Evolutionary conservation across 208 protist genomes (phyloP).

Genomic region (Crithidia sp.): DNA sequence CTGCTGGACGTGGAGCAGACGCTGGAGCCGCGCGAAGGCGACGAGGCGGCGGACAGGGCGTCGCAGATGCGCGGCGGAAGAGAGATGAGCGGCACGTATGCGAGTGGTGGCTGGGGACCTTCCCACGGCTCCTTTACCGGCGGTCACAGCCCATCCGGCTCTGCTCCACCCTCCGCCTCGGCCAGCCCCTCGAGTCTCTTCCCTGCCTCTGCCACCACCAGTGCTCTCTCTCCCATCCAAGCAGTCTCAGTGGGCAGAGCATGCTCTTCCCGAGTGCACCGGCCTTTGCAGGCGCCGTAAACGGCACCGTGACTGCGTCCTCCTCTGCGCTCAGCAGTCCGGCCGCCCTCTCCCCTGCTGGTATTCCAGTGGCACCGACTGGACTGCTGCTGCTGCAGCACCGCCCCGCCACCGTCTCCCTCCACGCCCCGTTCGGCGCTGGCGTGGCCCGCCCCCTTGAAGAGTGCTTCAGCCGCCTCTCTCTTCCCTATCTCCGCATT

Average conservation of each 20-base stretch:
- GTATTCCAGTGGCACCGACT: background rate
- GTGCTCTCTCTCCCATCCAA: background rate
- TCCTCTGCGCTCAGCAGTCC: constrained; percentile 23
- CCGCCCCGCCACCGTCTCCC: background rate
- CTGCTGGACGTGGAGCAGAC: constrained; percentile 72
- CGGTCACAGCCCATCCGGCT: constrained; percentile 13
- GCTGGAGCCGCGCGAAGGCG: constrained; percentile 45
- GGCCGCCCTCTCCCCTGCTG: constrained; percentile 14
- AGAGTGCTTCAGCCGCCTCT: constrained; percentile 18
- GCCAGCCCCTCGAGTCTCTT: constrained; percentile 16
- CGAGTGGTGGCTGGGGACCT: background rate
- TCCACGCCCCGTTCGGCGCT: background rate
- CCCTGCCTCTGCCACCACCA: background rate
- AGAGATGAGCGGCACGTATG: too few species aligned
- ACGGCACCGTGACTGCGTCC: constrained; percentile 1
- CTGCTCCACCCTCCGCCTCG: constrained; percentile 5
- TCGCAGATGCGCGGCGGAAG: too few species aligned
- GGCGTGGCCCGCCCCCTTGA: constrained; percentile 10
- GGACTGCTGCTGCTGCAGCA: background rate
- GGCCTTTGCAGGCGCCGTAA: background rate
- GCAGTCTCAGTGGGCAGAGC: background rate
- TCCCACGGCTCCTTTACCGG: background rate
- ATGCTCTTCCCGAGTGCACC: constrained; percentile 1
- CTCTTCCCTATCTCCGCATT: constrained; percentile 54
- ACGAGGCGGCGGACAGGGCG: background rate